Conservation (phyloP, 169 alveolate species). For the Cystoisospora suis region DNA sequence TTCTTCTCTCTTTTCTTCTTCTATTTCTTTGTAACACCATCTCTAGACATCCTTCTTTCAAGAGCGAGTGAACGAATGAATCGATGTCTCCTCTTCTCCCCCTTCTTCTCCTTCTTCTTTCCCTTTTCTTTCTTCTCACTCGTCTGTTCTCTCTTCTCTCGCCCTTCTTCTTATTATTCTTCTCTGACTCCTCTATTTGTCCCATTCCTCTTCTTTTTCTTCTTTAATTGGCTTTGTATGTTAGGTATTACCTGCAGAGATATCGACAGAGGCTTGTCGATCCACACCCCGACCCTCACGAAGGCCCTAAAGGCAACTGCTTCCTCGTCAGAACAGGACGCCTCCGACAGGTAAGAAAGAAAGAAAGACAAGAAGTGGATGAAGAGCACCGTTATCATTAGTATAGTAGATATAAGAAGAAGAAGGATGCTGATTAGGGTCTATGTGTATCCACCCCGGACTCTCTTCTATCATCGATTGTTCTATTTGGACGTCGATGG, state of each 20-base stretch:
- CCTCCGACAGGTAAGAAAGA: constrained; percentile 26
- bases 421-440: too few species aligned
- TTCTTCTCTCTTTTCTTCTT: too few species aligned
- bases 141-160: not conserved
- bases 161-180: not conserved
- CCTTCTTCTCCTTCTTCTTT: too few species aligned
- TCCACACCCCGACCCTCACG: constrained; percentile 32
- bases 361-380: not conserved
- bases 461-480: too few species aligned
- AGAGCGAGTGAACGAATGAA: too few species aligned
- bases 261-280: not conserved
- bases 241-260: not conserved
- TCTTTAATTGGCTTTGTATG: not conserved
- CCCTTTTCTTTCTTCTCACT: not conserved
- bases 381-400: too few species aligned
- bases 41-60: too few species aligned
- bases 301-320: constrained; percentile 49
- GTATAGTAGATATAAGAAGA: too few species aligned
- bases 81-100: too few species aligned
- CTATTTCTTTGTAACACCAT: too few species aligned
- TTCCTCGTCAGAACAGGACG: constrained; percentile 5
- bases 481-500: too few species aligned
- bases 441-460: too few species aligned
- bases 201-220: not conserved
- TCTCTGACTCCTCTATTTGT: not conserved